These are phyloP conservation scores for Botrytis pseudocinerea DNA, from an alignment of 2,329 filamentous ascomycete species.

Conservation along the genomic window DNA sequence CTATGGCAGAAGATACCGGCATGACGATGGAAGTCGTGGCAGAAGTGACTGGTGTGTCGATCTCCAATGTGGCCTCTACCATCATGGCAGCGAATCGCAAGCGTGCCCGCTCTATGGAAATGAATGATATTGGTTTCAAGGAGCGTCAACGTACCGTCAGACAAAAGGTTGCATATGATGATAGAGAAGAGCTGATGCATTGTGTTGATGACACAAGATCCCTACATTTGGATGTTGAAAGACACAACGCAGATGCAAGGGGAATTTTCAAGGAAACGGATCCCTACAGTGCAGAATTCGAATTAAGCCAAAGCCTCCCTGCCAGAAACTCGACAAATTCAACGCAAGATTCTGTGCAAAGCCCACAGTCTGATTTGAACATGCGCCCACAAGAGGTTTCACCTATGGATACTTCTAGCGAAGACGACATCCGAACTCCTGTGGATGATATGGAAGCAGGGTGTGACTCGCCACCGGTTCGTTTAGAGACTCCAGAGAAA, in stretches of 20 bases:
- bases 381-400: neutral
- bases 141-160: neutral
- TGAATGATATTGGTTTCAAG: neutral
- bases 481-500: slow-evolving; percentile 21
- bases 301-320: neutral
- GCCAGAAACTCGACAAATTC: neutral
- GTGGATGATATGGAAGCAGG: slow-evolving; percentile 8
- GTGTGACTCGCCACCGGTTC: slow-evolving; percentile 6
- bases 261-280: slow-evolving; percentile 16
- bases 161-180: slow-evolving; percentile 1
- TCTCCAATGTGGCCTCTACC: slow-evolving; percentile 6
- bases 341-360: too few species aligned
- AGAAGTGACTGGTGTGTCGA: slow-evolving; percentile 5
- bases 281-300: slow-evolving; percentile 12
- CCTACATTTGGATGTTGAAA: slow-evolving; percentile 7
- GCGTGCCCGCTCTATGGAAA: slow-evolving; percentile 7
- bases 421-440: slow-evolving; percentile 18
- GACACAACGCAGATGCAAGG: neutral
- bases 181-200: neutral
- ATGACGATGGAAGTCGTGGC: slow-evolving; percentile 6
- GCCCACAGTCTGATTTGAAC: neutral
- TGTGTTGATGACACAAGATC: neutral
- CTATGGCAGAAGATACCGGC: neutral
- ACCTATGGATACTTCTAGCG: slow-evolving; percentile 12
- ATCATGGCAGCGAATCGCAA: slow-evolving; percentile 15